Percentiles rank a stretch among this genome's conserved stretches.
Evolutionary conservation across 441 rosid species (phyloP).

Genomic region (Populus hybrid): DNA sequence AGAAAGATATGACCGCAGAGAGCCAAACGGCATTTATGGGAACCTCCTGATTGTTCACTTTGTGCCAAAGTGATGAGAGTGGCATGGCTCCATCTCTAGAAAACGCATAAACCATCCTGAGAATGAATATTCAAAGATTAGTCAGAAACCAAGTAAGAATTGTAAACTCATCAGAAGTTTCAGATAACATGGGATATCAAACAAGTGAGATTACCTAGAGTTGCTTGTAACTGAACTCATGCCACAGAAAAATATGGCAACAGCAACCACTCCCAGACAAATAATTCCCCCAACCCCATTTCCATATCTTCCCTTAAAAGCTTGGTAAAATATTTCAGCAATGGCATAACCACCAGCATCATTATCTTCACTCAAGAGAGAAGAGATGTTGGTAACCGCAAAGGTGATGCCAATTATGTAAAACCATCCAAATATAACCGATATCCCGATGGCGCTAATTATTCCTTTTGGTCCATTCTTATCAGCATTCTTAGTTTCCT

Average conservation of each 20-base stretch:
- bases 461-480: constrained; percentile 88
- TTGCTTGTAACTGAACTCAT: constrained; percentile 98
- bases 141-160: background rate
- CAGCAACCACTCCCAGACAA: constrained; percentile 78
- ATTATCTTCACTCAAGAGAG: constrained; percentile 63
- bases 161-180: background rate
- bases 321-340: constrained; percentile 81
- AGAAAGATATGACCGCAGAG: constrained; percentile 71
- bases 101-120: constrained; percentile 97
- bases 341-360: constrained; percentile 94
- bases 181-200: background rate
- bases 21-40: constrained; percentile 95
- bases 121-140: background rate
- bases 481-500: constrained; percentile 91
- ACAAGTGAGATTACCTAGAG: constrained; percentile 51
- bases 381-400: constrained; percentile 76
- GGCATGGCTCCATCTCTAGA: constrained; percentile 99
- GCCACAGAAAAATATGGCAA: constrained; percentile 96
- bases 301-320: constrained; percentile 85
- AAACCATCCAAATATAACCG: constrained; percentile 92
- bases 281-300: constrained; percentile 82
- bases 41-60: constrained; percentile 82
- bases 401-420: constrained; percentile 87
- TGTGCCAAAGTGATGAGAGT: constrained; percentile 76
- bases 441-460: constrained; percentile 83